These are phyloP conservation scores for Hyparrhenia diplandra DNA, from an alignment of 176 grass and related monocot species.

Conservation along the genomic window DNA sequence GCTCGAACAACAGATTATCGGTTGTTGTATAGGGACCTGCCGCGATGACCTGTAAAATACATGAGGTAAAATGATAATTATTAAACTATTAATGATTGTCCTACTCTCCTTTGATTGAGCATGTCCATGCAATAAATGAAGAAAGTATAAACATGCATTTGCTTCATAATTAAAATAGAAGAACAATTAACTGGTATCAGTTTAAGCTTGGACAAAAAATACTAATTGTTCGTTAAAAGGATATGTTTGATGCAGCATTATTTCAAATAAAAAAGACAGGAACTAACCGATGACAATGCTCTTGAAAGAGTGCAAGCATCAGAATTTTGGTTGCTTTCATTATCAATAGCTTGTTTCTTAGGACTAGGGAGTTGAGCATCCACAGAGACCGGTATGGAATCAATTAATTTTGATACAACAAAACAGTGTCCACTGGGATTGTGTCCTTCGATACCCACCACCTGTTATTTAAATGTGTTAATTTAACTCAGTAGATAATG, in stretches of 20 bases:
- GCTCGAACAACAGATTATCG: slow-evolving; percentile 92
- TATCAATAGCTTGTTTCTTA: slow-evolving; percentile 67
- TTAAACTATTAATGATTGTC: not conserved
- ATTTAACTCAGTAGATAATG: slow-evolving; percentile 18
- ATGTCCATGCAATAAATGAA: not conserved
- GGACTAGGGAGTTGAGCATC: slow-evolving; percentile 50
- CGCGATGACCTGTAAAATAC: slow-evolving; percentile 73
- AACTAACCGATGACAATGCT: slow-evolving; percentile 64
- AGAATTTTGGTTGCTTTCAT: slow-evolving; percentile 38
- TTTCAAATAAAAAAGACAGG: slow-evolving; percentile 7
- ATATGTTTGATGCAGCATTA: slow-evolving; percentile 1
- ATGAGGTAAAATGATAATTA: not conserved
- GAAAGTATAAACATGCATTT: not conserved
- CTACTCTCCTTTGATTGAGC: not conserved
- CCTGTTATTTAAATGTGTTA: slow-evolving; percentile 47
- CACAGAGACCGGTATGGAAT: slow-evolving; percentile 56
- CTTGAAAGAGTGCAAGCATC: slow-evolving; percentile 31
- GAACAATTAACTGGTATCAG: not conserved
- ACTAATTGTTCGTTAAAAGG: not conserved
- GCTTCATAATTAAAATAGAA: not conserved
- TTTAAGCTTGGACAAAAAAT: not conserved
- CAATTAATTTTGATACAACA: slow-evolving; percentile 66
- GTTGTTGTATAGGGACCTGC: slow-evolving; percentile 87
- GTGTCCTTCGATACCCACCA: slow-evolving; percentile 78
- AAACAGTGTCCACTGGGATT: slow-evolving; percentile 97